Percentiles rank a stretch among this genome's conserved stretches.
Conservation (phyloP, 1,284 basidiomycete species). For the Apiotrichum sp. region DNA sequence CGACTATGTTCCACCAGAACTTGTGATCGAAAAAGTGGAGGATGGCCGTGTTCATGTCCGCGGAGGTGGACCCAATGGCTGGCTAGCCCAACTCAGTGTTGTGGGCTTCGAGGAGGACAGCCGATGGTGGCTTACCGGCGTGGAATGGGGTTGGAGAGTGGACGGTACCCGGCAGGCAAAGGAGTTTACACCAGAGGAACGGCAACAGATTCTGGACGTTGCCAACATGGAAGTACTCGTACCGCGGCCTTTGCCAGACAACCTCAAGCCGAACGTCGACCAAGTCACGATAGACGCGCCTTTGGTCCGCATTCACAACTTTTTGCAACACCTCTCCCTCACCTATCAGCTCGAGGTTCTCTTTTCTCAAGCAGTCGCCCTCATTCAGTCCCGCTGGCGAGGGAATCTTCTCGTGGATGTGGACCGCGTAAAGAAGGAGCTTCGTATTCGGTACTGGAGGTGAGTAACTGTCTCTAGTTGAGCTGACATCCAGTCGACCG, state of each 20-base stretch:
- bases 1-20: constrained; percentile 38
- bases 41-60: constrained; percentile 34
- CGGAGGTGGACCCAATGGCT: constrained; percentile 27
- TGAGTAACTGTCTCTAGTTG: background rate
- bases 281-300: constrained; percentile 30
- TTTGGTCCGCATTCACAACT: constrained; percentile 37
- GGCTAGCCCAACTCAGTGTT: constrained; percentile 35
- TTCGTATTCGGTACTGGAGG: constrained; percentile 38
- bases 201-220: constrained; percentile 37
- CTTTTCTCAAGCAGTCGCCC: constrained; percentile 30
- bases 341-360: constrained; percentile 40
- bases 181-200: constrained; percentile 27
- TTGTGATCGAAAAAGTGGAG: constrained; percentile 28
- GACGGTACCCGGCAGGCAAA: constrained; percentile 12
- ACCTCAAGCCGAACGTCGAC: constrained; percentile 1
- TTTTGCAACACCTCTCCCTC: constrained; percentile 39
- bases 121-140: constrained; percentile 41
- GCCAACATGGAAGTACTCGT: constrained; percentile 34
- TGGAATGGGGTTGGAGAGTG: constrained; percentile 38
- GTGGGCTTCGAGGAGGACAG: constrained; percentile 34
- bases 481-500: constrained; percentile 8
- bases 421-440: constrained; percentile 26
- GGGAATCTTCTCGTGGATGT: constrained; percentile 35
- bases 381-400: constrained; percentile 33
- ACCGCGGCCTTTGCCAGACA: constrained; percentile 13